These are phyloP conservation scores for Scutellaria baicalensis DNA, from an alignment of 257 asterid species.

Conservation along the genomic window DNA sequence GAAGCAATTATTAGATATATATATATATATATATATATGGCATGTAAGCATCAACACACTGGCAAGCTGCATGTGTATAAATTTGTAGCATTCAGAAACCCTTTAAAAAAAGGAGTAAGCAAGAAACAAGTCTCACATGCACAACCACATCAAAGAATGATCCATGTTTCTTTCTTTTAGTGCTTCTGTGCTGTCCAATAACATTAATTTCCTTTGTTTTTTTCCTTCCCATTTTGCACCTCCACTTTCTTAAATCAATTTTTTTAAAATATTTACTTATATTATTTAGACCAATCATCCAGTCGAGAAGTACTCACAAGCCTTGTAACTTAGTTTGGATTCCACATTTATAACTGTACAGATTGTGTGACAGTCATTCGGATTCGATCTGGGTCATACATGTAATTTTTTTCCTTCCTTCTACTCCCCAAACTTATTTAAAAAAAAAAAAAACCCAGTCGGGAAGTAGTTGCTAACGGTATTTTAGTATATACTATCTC, in stretches of 20 bases:
- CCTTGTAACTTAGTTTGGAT: too few relatives aligned
- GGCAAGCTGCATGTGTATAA: conserved; percentile 11
- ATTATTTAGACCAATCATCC: background rate
- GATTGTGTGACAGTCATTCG: too few relatives aligned
- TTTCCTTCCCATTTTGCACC: background rate
- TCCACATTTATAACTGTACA: too few relatives aligned
- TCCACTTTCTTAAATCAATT: background rate
- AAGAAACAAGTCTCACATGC: conserved; percentile 21
- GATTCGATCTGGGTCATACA: too few relatives aligned
- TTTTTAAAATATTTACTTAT: background rate
- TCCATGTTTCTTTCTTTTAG: conserved; percentile 5
- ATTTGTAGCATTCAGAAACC: conserved; percentile 6
- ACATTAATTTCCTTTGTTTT: background rate
- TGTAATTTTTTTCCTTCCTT: too few relatives aligned
- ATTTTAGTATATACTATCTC: too few relatives aligned
- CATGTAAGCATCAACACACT: conserved; percentile 11
- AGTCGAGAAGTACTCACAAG: too few relatives aligned
- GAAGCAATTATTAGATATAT: conserved; percentile 11
- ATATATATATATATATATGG: too few relatives aligned
- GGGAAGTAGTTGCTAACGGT: too few relatives aligned
- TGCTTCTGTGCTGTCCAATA: background rate
- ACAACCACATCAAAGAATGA: conserved; percentile 7
- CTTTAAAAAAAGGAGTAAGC: background rate
- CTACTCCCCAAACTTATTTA: too few relatives aligned
- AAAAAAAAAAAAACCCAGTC: too few relatives aligned